These are phyloP conservation scores for Lachnellula cervina DNA, from an alignment of 2,329 filamentous ascomycete species.

Conservation along the genomic window DNA sequence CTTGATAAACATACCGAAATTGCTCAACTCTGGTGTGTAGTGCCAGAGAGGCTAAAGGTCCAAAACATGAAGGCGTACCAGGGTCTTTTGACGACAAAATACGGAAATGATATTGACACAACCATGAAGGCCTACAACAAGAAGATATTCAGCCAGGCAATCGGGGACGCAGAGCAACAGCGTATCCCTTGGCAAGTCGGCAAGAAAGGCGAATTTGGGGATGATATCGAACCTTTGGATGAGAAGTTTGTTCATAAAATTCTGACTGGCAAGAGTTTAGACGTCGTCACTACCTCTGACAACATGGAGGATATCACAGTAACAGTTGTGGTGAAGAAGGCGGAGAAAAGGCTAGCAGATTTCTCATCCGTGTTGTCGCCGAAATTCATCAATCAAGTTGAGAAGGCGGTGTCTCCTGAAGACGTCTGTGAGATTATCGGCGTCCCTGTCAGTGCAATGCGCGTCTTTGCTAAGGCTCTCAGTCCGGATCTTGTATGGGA, in stretches of 20 bases:
- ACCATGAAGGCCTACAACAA: not conserved
- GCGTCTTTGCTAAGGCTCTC: constrained; percentile 11
- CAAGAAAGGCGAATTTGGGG: constrained; percentile 11
- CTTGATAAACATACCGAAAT: constrained; percentile 13
- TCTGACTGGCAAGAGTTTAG: constrained; percentile 10
- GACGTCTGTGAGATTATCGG: constrained; percentile 14
- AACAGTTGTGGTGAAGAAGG: not conserved
- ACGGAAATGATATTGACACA: constrained; percentile 2
- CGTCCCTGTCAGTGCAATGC: constrained; percentile 11
- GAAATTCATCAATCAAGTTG: constrained; percentile 6
- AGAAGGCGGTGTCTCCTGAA: constrained; percentile 3
- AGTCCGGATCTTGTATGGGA: constrained; percentile 15
- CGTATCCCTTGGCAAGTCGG: constrained; percentile 19
- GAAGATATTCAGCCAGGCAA: constrained; percentile 3
- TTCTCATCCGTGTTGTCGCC: constrained; percentile 3
- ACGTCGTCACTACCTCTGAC: not conserved
- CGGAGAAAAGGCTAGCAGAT: not conserved
- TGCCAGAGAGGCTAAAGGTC: constrained; percentile 4
- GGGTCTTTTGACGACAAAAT: constrained; percentile 5
- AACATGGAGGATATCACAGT: not conserved
- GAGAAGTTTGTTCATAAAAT: constrained; percentile 14
- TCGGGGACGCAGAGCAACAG: constrained; percentile 12
- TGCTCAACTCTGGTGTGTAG: constrained; percentile 11
- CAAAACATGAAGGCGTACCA: constrained; percentile 17
- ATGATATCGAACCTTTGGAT: constrained; percentile 15